Percentiles rank a stretch among this genome's conserved stretches.
These are phyloP conservation scores for Colletotrichum sidae DNA, from an alignment of 2,329 filamentous ascomycete species.

Conservation along the genomic window DNA sequence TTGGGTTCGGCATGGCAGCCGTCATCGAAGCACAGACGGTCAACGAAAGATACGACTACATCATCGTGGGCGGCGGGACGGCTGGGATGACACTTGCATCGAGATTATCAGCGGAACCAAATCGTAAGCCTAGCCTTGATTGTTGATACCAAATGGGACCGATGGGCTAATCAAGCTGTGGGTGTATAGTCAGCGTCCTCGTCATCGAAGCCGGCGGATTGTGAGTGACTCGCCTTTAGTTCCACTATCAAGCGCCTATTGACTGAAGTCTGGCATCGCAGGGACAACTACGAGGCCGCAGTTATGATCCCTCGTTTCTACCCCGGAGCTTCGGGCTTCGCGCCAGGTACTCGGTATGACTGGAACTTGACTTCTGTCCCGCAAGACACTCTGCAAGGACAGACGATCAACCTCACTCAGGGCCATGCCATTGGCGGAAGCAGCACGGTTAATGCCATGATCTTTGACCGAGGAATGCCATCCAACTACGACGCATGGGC, in stretches of 20 bases:
- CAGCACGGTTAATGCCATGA: constrained; percentile 57
- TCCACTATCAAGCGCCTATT: neutral
- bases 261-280: neutral
- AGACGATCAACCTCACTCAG: constrained; percentile 51
- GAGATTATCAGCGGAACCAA: constrained; percentile 38
- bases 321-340: constrained; percentile 36
- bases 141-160: neutral
- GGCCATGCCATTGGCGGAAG: constrained; percentile 59
- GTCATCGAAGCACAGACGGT: neutral
- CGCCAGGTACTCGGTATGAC: constrained; percentile 43
- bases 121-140: neutral
- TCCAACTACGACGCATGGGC: constrained; percentile 50
- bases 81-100: constrained; percentile 48
- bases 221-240: constrained; percentile 15
- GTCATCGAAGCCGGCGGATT: constrained; percentile 37
- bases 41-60: constrained; percentile 42
- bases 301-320: constrained; percentile 33
- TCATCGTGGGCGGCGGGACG: constrained; percentile 48
- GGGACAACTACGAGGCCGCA: constrained; percentile 25
- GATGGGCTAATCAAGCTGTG: neutral
- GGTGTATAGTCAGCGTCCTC: constrained; percentile 25
- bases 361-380: constrained; percentile 54
- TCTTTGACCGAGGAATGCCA: constrained; percentile 45
- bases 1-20: neutral
- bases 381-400: constrained; percentile 50